phyloP scores from a whole-genome alignment of 75 land plant species.

The Picea glauca region DNA sequence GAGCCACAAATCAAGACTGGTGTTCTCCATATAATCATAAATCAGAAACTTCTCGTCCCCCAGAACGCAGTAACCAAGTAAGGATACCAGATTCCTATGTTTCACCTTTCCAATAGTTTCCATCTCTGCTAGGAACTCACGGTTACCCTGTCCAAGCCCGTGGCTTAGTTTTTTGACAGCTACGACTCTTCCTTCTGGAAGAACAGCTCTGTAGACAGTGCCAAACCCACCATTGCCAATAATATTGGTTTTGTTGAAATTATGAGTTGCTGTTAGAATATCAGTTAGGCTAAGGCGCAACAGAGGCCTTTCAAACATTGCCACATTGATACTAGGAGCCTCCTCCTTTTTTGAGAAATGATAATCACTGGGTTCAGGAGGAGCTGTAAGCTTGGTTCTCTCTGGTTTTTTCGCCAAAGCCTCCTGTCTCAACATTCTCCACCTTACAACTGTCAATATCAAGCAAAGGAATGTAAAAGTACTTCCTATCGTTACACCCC shows the following conservation, averaged over 20 bases:
- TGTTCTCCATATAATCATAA: slow-evolving; percentile 66
- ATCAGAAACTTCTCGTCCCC: slow-evolving; percentile 62
- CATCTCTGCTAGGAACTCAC: slow-evolving; percentile 75
- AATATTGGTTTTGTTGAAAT: slow-evolving; percentile 45
- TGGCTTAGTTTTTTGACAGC: slow-evolving; percentile 57
- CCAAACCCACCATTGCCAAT: slow-evolving; percentile 72
- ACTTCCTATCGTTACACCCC: slow-evolving; percentile 19
- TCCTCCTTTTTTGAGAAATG: slow-evolving; percentile 44
- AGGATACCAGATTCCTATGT: slow-evolving; percentile 53
- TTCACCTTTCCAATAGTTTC: slow-evolving; percentile 74
- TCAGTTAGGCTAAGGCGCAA: slow-evolving; percentile 36
- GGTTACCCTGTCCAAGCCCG: slow-evolving; percentile 36
- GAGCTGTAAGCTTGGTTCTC: slow-evolving; percentile 18
- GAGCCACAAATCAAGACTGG: slow-evolving; percentile 66
- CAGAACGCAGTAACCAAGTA: slow-evolving; percentile 62
- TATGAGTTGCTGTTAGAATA: slow-evolving; percentile 48
- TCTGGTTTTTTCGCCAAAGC: slow-evolving; percentile 13
- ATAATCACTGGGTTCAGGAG: slow-evolving; percentile 21
- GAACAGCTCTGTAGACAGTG: slow-evolving; percentile 53
- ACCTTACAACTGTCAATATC: slow-evolving; percentile 21
- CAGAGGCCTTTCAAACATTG: slow-evolving; percentile 64
- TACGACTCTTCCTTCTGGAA: slow-evolving; percentile 36
- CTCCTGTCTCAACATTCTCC: slow-evolving; percentile 22
- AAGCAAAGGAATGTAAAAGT: slow-evolving; percentile 11
- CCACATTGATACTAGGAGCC: slow-evolving; percentile 65